Evolutionary conservation across 352 stramenopile species (phyloP).

Genomic region (Elongisporangium prolatum): DNA sequence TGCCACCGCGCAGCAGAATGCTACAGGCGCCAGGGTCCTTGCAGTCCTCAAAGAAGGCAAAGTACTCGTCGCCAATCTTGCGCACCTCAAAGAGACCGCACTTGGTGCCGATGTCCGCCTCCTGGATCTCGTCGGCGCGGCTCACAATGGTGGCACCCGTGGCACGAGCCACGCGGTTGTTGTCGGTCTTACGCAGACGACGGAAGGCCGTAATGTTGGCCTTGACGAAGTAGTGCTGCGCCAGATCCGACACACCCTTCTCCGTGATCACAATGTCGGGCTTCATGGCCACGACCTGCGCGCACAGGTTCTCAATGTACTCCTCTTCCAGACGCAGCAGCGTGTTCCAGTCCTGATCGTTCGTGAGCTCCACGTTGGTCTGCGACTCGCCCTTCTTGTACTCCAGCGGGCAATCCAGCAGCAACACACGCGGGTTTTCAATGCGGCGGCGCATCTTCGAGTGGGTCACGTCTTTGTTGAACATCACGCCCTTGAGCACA

Average conservation of each 20-base stretch:
- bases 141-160: conserved; percentile 98
- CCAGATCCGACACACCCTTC: conserved; percentile 99
- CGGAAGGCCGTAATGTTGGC: conserved; percentile 98
- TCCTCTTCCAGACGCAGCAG: conserved; percentile 99
- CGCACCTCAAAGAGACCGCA: conserved; percentile 98
- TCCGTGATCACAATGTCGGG: conserved; percentile 99
- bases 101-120: conserved; percentile 97
- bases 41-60: conserved; percentile 99
- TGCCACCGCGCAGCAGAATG: conserved; percentile 96
- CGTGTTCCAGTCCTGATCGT: conserved; percentile 98
- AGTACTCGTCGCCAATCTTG: conserved; percentile 95
- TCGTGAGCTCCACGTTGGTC: conserved; percentile 98
- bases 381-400: conserved; percentile 99
- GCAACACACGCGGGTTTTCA: conserved; percentile 97
- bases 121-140: conserved; percentile 98
- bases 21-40: conserved; percentile 98
- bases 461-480: conserved; percentile 99
- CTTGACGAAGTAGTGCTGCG: conserved; percentile 99
- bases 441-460: conserved; percentile 98
- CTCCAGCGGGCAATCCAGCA: conserved; percentile 98
- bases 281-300: conserved; percentile 98
- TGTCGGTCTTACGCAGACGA: conserved; percentile 98
- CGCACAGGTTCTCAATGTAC: conserved; percentile 99
- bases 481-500: conserved; percentile 98
- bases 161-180: conserved; percentile 97